Evolutionary conservation across 768 basidiomycete species (phyloP).

Genomic region (Thelephora ganbajun): DNA sequence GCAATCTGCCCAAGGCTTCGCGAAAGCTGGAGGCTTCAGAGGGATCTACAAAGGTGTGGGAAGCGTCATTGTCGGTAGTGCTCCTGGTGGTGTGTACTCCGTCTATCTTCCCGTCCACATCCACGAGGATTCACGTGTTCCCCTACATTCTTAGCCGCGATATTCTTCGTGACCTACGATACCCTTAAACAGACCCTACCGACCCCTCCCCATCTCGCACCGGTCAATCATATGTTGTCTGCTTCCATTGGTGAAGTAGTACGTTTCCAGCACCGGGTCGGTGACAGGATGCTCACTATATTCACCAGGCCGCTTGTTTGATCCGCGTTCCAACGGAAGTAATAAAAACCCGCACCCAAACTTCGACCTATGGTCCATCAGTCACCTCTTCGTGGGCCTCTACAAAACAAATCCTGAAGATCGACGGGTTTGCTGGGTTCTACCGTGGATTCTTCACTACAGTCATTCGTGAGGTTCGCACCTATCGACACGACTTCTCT

Average conservation of each 20-base stretch:
- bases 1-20: constrained; percentile 80
- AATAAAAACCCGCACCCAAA: constrained; percentile 87
- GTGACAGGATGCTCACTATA: too few relatives aligned
- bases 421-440: constrained; percentile 64
- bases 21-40: constrained; percentile 71
- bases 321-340: constrained; percentile 94
- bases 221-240: constrained; percentile 47
- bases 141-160: constrained; percentile 70
- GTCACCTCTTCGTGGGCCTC: constrained; percentile 47
- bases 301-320: constrained; percentile 64
- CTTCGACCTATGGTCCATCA: constrained; percentile 51
- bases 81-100: constrained; percentile 67
- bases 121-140: constrained; percentile 1
- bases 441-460: constrained; percentile 83
- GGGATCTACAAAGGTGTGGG: constrained; percentile 92
- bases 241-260: constrained; percentile 41
- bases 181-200: constrained; percentile 69
- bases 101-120: neutral
- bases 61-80: constrained; percentile 88
- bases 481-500: constrained; percentile 3
- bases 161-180: constrained; percentile 93
- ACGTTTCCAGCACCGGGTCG: too few relatives aligned
- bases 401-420: constrained; percentile 37
- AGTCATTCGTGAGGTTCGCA: constrained; percentile 48
- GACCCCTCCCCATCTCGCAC: constrained; percentile 40